These are phyloP conservation scores for Solanum chiquidenum DNA, from an alignment of 257 asterid genomes.

Conservation along the genomic window DNA sequence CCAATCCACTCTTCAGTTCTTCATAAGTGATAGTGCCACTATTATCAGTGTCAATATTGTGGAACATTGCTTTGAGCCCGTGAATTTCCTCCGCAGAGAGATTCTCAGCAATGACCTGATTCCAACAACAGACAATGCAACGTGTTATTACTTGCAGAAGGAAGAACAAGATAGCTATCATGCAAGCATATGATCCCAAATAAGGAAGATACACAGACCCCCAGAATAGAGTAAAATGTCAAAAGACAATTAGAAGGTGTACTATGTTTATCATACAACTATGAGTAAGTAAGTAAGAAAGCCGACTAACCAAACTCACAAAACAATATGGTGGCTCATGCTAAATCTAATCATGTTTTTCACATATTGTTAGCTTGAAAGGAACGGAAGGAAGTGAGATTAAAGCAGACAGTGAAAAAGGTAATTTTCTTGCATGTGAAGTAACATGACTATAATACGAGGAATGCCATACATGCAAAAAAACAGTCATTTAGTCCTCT, in stretches of 20 bases:
- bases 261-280: not conserved
- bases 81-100: conserved; percentile 76
- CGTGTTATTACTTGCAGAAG: not conserved
- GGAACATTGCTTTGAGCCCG: conserved; percentile 80
- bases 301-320: not conserved
- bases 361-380: not conserved
- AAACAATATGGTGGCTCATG: not conserved
- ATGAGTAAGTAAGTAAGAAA: not conserved
- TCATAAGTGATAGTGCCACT: conserved; percentile 80
- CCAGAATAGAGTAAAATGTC: not conserved
- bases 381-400: not conserved
- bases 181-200: not conserved
- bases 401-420: not conserved
- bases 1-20: conserved; percentile 72
- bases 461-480: not conserved
- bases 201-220: not conserved
- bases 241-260: not conserved
- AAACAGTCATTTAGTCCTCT: not conserved
- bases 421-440: not conserved
- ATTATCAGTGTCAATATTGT: conserved; percentile 75
- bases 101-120: conserved; percentile 80
- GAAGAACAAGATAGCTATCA: not conserved
- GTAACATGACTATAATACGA: not conserved
- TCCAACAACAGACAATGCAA: not conserved
- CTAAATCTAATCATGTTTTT: not conserved